phyloP scores from a whole-genome alignment of 352 stramenopile species.

The Globisporangium nagaii region DNA sequence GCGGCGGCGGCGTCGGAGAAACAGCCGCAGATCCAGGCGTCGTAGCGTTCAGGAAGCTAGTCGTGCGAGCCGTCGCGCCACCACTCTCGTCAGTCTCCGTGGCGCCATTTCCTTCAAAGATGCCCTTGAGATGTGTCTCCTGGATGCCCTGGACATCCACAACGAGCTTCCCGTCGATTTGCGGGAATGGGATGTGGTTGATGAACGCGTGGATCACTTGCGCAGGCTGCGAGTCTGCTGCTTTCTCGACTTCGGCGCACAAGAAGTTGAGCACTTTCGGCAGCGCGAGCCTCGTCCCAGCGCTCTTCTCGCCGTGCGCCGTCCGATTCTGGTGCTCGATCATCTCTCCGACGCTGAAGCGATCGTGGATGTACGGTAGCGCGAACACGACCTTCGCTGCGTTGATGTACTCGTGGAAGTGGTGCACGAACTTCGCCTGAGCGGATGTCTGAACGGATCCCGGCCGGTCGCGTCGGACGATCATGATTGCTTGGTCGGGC shows the following conservation, averaged over 20 bases:
- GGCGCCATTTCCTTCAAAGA: conserved; percentile 12
- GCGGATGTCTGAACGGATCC: conserved; percentile 75
- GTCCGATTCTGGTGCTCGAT: conserved; percentile 70
- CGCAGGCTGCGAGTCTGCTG: conserved; percentile 9
- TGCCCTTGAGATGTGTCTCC: conserved; percentile 23
- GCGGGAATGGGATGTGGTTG: conserved; percentile 11
- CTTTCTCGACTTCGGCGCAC: conserved; percentile 41
- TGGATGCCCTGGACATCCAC: conserved; percentile 6
- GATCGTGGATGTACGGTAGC: conserved; percentile 65
- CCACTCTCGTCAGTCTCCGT: conserved; percentile 4
- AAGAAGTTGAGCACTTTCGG: conserved; percentile 59
- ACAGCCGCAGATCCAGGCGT: neutral
- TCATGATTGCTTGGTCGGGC: conserved; percentile 56
- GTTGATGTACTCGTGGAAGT: conserved; percentile 76
- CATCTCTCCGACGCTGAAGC: conserved; percentile 53
- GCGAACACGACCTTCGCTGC: conserved; percentile 66
- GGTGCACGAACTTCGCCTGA: conserved; percentile 67
- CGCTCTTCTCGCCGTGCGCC: conserved; percentile 31
- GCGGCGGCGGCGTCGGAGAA: conserved; percentile 9
- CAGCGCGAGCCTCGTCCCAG: conserved; percentile 23
- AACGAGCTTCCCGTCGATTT: conserved; percentile 2
- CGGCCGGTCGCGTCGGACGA: conserved; percentile 65
- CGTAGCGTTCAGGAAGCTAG: neutral
- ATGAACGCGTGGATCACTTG: conserved; percentile 17
- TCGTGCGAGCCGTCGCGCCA: neutral